Evolutionary conservation across 2,329 filamentous ascomycete genomes (phyloP), one percentile per base, ranked within the genome.

Genomic region (Dissoconium aciculare): DNA sequence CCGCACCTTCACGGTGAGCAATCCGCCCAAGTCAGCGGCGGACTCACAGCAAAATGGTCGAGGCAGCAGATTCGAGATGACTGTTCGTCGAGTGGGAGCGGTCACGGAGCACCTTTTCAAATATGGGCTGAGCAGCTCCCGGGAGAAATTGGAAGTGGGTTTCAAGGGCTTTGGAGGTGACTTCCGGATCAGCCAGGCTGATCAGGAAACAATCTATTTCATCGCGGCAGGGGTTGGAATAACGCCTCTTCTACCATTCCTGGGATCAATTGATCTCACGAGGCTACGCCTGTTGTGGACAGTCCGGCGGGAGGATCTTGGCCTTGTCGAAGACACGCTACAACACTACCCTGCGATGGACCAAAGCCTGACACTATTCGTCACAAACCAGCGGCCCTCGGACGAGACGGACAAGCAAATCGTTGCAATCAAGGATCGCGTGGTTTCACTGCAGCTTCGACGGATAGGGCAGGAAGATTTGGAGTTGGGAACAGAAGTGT

Each of bases 191-290:
- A 31, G 35, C 25, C 50, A 58, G 17, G 46, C 43, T 12, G 34
- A 32, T 1, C 34, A 46, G 5, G 54, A 58, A 2, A 55, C 71
- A 1, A 49, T 64, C 2, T 62, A 60, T 0, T 89, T 85, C 41
- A 54, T 91, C 3, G 80, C 80, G 4, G 80, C 71, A 0, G 83
- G 83, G 3, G 78, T 92, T 5, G 83, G 83, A 0, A 81, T 91
- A 37, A 92, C 83, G 15, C 83, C 83, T 2, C 44, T 89, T 3
- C 59, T 91, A n/a, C 59, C 56, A 0, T 53, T 65, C 4, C 48
- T 82, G 1, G n/a, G 8, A 8, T n/a, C 8, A 23, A 28, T 31
- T 23, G 19, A 23, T 8, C 19, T 8, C 19, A 23, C 19, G 19
- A 47, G 51, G 3, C 49, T 89, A 21, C 56, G 45, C 15, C 49